These are phyloP conservation scores for Aspergillus funiculosus DNA, from an alignment of 495 filamentous ascomycete genomes.

Conservation along the genomic window DNA sequence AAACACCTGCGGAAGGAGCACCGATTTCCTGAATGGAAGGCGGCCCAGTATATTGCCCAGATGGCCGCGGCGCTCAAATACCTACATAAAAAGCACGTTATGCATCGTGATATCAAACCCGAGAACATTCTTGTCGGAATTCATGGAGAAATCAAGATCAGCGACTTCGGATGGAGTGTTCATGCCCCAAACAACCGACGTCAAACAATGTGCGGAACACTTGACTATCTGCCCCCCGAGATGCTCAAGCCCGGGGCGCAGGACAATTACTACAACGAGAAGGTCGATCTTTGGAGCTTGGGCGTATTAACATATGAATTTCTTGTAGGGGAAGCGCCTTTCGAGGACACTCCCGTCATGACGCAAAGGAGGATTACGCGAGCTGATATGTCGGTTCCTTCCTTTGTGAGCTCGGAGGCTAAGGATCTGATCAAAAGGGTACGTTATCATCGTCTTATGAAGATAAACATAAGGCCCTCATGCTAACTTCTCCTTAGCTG, in stretches of 20 bases:
- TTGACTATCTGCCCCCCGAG: slow-evolving; percentile 96
- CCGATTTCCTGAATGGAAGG: slow-evolving; percentile 92
- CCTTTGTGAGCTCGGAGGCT: slow-evolving; percentile 84
- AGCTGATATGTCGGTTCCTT: slow-evolving; percentile 88
- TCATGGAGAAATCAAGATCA: slow-evolving; percentile 97
- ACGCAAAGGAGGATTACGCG: slow-evolving; percentile 85
- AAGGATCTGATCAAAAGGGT: slow-evolving; percentile 89
- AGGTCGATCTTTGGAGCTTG: slow-evolving; percentile 93
- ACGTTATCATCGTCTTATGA: slow-evolving; percentile 20
- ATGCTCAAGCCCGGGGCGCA: slow-evolving; percentile 79
- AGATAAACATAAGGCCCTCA: neutral
- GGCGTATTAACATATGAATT: slow-evolving; percentile 97
- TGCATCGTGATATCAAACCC: slow-evolving; percentile 97
- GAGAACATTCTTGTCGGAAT: slow-evolving; percentile 98
- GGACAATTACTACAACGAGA: slow-evolving; percentile 86
- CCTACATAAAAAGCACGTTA: slow-evolving; percentile 95
- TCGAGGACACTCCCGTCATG: slow-evolving; percentile 93
- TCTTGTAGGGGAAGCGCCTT: slow-evolving; percentile 89
- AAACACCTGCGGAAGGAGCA: slow-evolving; percentile 88
- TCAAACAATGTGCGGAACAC: slow-evolving; percentile 92
- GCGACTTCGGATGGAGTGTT: slow-evolving; percentile 97
- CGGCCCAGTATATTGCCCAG: slow-evolving; percentile 95
- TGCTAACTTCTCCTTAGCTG: slow-evolving; percentile 49
- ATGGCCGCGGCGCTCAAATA: slow-evolving; percentile 93
- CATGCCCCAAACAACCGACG: slow-evolving; percentile 93